Conservation (phyloP, 768 basidiomycete genomes). For the Rickenella mellea region DNA sequence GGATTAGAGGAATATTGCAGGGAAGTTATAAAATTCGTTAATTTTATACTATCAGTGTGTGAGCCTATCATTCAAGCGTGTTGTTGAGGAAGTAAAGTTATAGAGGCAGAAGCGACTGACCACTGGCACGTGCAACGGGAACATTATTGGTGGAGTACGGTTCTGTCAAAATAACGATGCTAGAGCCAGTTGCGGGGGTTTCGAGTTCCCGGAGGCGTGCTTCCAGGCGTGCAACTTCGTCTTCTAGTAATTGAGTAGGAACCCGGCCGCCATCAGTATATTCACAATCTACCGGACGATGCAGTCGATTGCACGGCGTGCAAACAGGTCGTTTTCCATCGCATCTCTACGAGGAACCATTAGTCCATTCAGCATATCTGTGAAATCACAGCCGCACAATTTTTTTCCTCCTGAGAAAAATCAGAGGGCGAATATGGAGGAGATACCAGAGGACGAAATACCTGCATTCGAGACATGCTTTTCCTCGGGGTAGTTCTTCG, state of each 20-base stretch:
- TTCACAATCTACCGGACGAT: slow-evolving; percentile 61
- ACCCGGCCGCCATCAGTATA: slow-evolving; percentile 60
- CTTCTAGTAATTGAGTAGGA: slow-evolving; percentile 49
- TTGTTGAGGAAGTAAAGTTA: background rate
- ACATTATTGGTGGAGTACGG: slow-evolving; percentile 9
- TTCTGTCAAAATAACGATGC: slow-evolving; percentile 14
- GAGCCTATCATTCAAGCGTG: slow-evolving; percentile 3
- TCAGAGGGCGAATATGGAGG: background rate
- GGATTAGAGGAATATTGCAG: background rate
- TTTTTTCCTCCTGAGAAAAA: slow-evolving; percentile 32
- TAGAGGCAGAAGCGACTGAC: slow-evolving; percentile 2
- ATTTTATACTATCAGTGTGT: slow-evolving; percentile 6
- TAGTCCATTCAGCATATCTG: background rate
- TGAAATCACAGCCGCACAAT: slow-evolving; percentile 23
- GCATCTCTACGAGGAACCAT: slow-evolving; percentile 41
- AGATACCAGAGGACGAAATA: slow-evolving; percentile 7
- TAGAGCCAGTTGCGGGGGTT: slow-evolving; percentile 9
- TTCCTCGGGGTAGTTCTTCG: slow-evolving; percentile 41
- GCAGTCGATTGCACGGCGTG: slow-evolving; percentile 49
- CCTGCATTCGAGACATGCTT: slow-evolving; percentile 46
- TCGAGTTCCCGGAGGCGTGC: slow-evolving; percentile 34
- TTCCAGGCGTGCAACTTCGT: slow-evolving; percentile 45
- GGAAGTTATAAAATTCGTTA: slow-evolving; percentile 7
- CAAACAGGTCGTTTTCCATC: slow-evolving; percentile 58
- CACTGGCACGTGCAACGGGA: background rate